These are phyloP conservation scores for Pythium plurisporium DNA, from an alignment of 352 stramenopile genomes.

Conservation along the genomic window DNA sequence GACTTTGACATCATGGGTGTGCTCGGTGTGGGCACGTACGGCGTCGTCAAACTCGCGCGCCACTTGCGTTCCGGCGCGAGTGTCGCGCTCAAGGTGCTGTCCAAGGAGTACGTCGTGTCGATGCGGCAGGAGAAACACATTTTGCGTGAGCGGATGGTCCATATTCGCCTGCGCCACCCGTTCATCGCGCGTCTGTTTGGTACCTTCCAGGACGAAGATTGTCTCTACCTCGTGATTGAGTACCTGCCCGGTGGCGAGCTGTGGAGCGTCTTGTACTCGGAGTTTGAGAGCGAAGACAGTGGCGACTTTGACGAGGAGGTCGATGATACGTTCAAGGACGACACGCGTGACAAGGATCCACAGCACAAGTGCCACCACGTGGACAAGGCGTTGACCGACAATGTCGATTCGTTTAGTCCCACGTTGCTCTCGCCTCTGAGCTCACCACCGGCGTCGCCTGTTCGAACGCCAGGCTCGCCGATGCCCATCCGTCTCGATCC, in stretches of 20 bases:
- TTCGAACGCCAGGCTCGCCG: constrained; percentile 5
- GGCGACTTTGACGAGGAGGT: constrained; percentile 20
- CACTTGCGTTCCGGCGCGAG: constrained; percentile 52
- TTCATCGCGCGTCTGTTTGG: constrained; percentile 67
- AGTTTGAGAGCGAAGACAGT: constrained; percentile 30
- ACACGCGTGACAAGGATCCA: no score
- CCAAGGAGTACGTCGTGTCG: constrained; percentile 68
- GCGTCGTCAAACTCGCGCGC: constrained; percentile 71
- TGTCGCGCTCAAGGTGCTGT: constrained; percentile 74
- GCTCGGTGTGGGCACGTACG: constrained; percentile 72
- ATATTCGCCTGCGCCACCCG: constrained; percentile 58
- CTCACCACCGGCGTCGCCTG: constrained; percentile 12
- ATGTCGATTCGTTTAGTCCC: background rate
- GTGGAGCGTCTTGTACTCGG: constrained; percentile 69
- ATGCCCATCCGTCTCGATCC: constrained; percentile 22
- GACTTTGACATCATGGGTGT: constrained; percentile 73
- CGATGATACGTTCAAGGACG: constrained; percentile 7
- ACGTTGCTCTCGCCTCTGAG: background rate
- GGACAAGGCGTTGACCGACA: background rate
- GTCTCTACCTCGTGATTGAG: constrained; percentile 78
- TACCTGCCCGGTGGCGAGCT: constrained; percentile 77
- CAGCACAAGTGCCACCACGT: background rate
- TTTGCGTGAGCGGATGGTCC: constrained; percentile 61
- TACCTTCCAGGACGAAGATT: constrained; percentile 83
- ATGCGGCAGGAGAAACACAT: constrained; percentile 79